phyloP scores from a whole-genome alignment of 78 protist genomes.

The Emiliania huxleyi region DNA sequence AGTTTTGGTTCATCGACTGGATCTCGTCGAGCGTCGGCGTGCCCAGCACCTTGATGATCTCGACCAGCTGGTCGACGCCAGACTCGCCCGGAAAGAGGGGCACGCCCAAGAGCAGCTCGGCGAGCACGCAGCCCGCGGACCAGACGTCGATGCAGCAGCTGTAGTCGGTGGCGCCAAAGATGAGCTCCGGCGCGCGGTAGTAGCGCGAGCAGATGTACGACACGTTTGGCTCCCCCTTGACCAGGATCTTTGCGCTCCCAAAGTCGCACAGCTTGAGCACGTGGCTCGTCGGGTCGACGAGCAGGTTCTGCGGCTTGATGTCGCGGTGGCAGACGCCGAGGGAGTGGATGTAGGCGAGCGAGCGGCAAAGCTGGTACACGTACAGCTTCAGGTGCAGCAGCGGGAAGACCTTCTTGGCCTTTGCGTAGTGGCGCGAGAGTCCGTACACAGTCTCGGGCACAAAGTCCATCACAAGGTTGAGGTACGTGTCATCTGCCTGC shows the following conservation, averaged over 20 bases:
- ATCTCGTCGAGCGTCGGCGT: slow-evolving; percentile 67
- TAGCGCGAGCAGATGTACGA: slow-evolving; percentile 99
- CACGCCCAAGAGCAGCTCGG: slow-evolving; percentile 88
- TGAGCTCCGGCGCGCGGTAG: slow-evolving; percentile 99
- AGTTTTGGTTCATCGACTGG: slow-evolving; percentile 70
- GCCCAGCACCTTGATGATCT: slow-evolving; percentile 86
- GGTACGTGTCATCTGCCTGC: slow-evolving; percentile 59
- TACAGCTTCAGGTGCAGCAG: slow-evolving; percentile 76
- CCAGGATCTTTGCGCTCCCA: slow-evolving; percentile 92
- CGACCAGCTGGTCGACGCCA: slow-evolving; percentile 95
- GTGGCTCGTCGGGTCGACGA: slow-evolving; percentile 84
- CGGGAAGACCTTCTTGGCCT: slow-evolving; percentile 81
- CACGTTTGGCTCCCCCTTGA: slow-evolving; percentile 93
- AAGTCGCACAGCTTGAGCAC: slow-evolving; percentile 95
- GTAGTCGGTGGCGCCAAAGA: slow-evolving; percentile 97
- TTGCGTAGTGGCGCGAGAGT: slow-evolving; percentile 72
- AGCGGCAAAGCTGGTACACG: slow-evolving; percentile 88
- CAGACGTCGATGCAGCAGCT: slow-evolving; percentile 65
- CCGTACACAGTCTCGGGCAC: slow-evolving; percentile 96
- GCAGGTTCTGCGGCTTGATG: slow-evolving; percentile 90
- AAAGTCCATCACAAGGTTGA: slow-evolving; percentile 97
- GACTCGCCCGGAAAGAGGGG: slow-evolving; percentile 94
- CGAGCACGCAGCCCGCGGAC: slow-evolving; percentile 93
- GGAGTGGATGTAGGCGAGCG: slow-evolving; percentile 81
- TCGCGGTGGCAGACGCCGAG: slow-evolving; percentile 88